Conservation (phyloP, 1,139 yeast species). For the Taiozyma sp. region DNA sequence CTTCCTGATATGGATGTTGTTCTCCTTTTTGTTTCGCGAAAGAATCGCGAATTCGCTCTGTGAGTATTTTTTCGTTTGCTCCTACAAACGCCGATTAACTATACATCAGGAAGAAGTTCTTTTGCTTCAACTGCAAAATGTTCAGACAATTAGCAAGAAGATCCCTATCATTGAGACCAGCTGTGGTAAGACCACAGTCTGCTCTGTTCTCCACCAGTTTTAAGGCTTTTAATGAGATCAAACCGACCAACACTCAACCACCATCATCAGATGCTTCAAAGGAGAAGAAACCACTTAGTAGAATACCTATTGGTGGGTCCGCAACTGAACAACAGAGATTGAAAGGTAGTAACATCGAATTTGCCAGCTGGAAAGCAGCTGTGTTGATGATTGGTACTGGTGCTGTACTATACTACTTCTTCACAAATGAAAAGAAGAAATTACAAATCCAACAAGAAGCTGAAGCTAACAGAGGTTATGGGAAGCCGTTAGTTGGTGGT, state of each 20-base stretch:
- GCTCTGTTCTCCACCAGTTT: constrained; percentile 13
- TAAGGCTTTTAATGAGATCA: constrained; percentile 12
- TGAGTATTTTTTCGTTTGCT: not conserved
- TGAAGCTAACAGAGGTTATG: constrained; percentile 80
- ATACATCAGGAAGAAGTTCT: not conserved
- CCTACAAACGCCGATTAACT: not conserved
- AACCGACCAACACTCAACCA: constrained; percentile 1
- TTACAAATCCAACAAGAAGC: constrained; percentile 70
- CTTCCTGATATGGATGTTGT: constrained; percentile 2
- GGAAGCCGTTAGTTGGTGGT: constrained; percentile 93
- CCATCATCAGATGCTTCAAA: constrained; percentile 13
- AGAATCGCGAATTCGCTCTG: not conserved
- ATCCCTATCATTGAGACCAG: not conserved
- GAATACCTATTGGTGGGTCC: constrained; percentile 54
- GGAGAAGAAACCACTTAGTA: constrained; percentile 39
- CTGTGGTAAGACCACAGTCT: not conserved
- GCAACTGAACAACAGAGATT: constrained; percentile 31
- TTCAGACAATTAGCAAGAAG: constrained; percentile 8
- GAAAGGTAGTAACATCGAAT: constrained; percentile 42
- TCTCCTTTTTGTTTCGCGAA: not conserved
- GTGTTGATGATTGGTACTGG: constrained; percentile 61
- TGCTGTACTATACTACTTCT: constrained; percentile 62
- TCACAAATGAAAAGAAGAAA: constrained; percentile 67
- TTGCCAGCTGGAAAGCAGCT: constrained; percentile 87
- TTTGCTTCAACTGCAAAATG: constrained; percentile 2